phyloP scores from a whole-genome alignment of 331 rosid species.

The Stylosanthes scabra region DNA sequence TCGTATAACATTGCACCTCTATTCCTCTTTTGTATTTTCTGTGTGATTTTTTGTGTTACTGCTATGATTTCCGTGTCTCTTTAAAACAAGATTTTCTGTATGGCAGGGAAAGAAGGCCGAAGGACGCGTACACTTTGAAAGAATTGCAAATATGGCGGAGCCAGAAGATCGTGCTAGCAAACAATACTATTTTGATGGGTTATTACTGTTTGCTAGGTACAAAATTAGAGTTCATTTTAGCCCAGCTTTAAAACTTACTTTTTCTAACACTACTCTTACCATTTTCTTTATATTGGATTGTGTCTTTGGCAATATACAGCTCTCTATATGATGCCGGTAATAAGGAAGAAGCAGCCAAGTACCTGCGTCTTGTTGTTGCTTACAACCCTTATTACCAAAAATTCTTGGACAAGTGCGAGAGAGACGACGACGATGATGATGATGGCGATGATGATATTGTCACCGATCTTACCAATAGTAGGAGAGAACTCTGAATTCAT shows the following conservation, averaged over 20 bases:
- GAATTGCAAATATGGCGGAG: constrained; percentile 75
- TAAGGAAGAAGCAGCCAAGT: constrained; percentile 76
- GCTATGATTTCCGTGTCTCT: constrained; percentile 11
- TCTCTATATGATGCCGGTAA: constrained; percentile 70
- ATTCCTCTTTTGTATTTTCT: not conserved
- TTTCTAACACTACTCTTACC: not conserved
- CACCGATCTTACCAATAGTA: constrained; percentile 66
- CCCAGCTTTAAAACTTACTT: constrained; percentile 8
- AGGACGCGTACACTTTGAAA: constrained; percentile 77
- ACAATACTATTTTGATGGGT: constrained; percentile 80
- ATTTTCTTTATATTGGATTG: constrained; percentile 28
- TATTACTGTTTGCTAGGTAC: constrained; percentile 84
- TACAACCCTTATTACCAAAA: constrained; percentile 64
- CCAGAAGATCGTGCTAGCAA: constrained; percentile 79
- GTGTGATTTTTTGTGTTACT: too few relatives aligned
- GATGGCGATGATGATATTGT: constrained; percentile 44
- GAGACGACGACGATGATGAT: constrained; percentile 34
- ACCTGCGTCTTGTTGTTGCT: constrained; percentile 79
- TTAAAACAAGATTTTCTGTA: constrained; percentile 11
- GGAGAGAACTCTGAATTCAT: constrained; percentile 68
- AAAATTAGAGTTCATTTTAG: not conserved
- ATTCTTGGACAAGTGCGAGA: constrained; percentile 73
- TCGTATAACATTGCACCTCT: constrained; percentile 28
- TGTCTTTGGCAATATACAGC: constrained; percentile 54
- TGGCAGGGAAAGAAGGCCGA: constrained; percentile 74